Percentiles rank a stretch among this genome's conserved stretches.
Evolutionary conservation across 164 flowering plant species (phyloP).

Genomic region (Macadamia integrifolia): DNA sequence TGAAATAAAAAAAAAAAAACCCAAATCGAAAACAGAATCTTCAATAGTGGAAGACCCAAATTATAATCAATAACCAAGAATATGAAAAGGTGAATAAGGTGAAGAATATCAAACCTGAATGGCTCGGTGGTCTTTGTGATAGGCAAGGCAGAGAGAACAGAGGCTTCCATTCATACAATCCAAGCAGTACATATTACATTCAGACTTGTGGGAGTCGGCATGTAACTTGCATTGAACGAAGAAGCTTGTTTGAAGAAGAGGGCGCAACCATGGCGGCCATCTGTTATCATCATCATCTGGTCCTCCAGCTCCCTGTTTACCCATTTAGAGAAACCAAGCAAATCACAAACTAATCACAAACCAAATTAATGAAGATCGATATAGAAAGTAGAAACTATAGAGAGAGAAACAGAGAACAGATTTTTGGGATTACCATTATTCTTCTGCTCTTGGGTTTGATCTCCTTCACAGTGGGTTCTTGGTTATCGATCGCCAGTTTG

Average conservation of each 20-base stretch:
- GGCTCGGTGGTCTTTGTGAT: slow-evolving; percentile 69
- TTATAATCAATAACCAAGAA: too few relatives aligned
- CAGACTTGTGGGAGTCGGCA: slow-evolving; percentile 80
- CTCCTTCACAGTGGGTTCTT: slow-evolving; percentile 56
- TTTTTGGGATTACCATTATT: slow-evolving; percentile 49
- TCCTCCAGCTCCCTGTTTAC: slow-evolving; percentile 59
- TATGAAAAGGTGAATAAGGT: not conserved
- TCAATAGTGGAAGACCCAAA: too few relatives aligned
- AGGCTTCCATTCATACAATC: slow-evolving; percentile 83
- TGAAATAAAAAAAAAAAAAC: not conserved
- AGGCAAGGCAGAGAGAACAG: slow-evolving; percentile 75
- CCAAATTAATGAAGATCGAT: not conserved
- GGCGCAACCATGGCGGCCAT: slow-evolving; percentile 94
- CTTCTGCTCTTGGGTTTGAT: slow-evolving; percentile 69
- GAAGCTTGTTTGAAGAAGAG: slow-evolving; percentile 59
- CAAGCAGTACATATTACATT: slow-evolving; percentile 95
- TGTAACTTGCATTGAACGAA: slow-evolving; percentile 81
- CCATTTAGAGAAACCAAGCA: not conserved
- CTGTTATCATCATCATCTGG: slow-evolving; percentile 61
- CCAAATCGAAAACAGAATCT: not conserved
- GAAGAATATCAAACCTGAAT: slow-evolving; percentile 55
- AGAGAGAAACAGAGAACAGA: not conserved
- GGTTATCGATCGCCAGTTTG: slow-evolving; percentile 85
- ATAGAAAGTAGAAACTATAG: not conserved
- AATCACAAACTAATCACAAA: not conserved